Percentiles rank a stretch among this genome's conserved stretches.
Conservation (phyloP, 352 stramenopile genomes). For the Globisporangium nodosum region DNA sequence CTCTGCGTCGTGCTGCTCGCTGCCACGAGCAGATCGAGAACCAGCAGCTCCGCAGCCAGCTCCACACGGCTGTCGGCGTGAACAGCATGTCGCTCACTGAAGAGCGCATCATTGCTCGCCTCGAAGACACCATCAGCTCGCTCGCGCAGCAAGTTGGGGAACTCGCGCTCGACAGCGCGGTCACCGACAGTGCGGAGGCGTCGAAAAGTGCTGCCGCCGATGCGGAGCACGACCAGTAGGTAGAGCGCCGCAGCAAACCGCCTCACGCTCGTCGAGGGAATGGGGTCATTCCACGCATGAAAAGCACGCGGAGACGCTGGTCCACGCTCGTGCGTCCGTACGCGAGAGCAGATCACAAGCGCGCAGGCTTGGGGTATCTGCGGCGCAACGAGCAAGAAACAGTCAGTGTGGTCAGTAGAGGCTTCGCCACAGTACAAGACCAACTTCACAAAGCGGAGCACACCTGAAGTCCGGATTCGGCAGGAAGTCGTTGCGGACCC, state of each 20-base stretch:
- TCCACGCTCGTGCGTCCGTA: not conserved
- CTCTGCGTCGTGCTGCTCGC: not conserved
- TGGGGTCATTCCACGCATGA: not conserved
- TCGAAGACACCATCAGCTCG: slow-evolving; percentile 39
- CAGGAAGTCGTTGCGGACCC: slow-evolving; percentile 83
- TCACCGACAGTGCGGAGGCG: not conserved
- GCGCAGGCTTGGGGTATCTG: slow-evolving; percentile 6
- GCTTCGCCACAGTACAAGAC: too few relatives aligned
- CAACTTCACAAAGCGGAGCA: not conserved
- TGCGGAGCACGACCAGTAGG: not conserved
- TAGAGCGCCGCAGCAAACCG: not conserved
- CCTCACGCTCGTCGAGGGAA: not conserved
- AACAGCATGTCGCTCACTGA: slow-evolving; percentile 26
- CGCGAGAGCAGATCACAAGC: not conserved
- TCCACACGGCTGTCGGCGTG: slow-evolving; percentile 10
- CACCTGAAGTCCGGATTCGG: slow-evolving; percentile 84
- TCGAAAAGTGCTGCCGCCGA: not conserved
- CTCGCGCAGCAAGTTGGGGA: slow-evolving; percentile 39
- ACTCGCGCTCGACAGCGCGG: slow-evolving; percentile 26
- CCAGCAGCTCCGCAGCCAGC: slow-evolving; percentile 23
- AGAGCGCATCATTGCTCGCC: slow-evolving; percentile 36
- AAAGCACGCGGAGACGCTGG: not conserved
- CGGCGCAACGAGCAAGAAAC: not conserved
- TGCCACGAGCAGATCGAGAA: slow-evolving; percentile 26
- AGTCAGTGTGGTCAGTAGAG: not conserved